Evolutionary conservation across 1,284 basidiomycete genomes (phyloP).

Genomic region (Microbotryomycetes sp.): DNA sequence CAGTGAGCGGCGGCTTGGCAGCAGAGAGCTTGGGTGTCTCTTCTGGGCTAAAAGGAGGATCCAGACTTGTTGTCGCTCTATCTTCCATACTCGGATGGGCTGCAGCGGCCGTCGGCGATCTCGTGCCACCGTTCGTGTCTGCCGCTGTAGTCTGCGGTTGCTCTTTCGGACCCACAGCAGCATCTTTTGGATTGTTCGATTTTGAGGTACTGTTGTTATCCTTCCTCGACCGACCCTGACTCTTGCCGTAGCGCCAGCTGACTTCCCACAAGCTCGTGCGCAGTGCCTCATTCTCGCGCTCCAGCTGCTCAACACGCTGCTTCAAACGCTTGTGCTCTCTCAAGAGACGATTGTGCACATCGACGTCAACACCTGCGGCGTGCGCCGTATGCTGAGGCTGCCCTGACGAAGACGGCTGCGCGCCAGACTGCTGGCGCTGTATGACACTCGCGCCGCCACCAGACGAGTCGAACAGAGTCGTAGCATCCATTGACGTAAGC

Average conservation of each 20-base stretch:
- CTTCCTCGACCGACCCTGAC: not conserved
- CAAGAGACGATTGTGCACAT: conserved; percentile 5
- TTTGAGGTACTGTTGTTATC: too few species aligned
- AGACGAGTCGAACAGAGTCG: too few species aligned
- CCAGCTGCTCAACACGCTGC: conserved; percentile 1
- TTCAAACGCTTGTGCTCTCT: conserved; percentile 13
- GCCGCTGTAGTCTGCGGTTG: not conserved
- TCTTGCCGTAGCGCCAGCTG: conserved; percentile 4
- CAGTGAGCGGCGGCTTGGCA: not conserved
- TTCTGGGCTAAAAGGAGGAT: not conserved
- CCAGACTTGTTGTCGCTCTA: not conserved
- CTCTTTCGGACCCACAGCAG: not conserved
- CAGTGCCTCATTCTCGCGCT: conserved; percentile 14
- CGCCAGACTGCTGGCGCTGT: conserved; percentile 2
- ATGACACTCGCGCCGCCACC: too few species aligned
- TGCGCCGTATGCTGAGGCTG: not conserved
- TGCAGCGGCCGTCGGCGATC: not conserved
- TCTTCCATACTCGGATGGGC: not conserved
- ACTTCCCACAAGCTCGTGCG: conserved; percentile 13
- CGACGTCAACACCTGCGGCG: conserved; percentile 1
- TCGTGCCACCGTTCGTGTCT: not conserved
- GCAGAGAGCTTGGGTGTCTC: not conserved
- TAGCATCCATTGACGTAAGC: too few species aligned
- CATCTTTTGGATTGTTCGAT: not conserved
- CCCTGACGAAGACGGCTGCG: too few species aligned